Evolutionary conservation across 345 rosid species (phyloP).

Genomic region (Excoecaria agallocha): DNA sequence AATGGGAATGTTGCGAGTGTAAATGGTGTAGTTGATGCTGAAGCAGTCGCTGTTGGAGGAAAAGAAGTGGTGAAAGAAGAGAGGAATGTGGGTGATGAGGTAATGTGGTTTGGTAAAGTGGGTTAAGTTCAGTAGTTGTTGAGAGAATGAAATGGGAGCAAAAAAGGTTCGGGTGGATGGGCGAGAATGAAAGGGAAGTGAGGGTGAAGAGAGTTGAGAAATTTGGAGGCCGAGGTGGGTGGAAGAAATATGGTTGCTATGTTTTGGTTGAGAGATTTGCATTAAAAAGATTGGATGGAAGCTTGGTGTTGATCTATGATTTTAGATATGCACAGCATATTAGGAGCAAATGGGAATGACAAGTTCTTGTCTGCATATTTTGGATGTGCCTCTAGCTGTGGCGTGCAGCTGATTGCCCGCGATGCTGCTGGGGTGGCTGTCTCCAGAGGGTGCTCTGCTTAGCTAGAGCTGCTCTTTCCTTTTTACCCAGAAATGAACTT

Average conservation of each 20-base stretch:
- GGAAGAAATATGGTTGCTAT: slow-evolving; percentile 24
- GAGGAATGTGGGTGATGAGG: background rate
- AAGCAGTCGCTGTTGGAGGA: slow-evolving; percentile 7
- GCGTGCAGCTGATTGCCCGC: too few relatives aligned
- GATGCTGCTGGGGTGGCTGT: too few relatives aligned
- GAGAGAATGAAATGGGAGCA: slow-evolving; percentile 25
- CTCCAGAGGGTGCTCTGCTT: too few relatives aligned
- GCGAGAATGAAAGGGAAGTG: slow-evolving; percentile 1
- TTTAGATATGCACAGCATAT: slow-evolving; percentile 13
- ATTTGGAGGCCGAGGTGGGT: background rate
- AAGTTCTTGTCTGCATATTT: too few relatives aligned
- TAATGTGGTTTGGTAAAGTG: slow-evolving; percentile 17
- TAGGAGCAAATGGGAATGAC: slow-evolving; percentile 15
- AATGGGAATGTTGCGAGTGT: background rate
- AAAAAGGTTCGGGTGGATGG: slow-evolving; percentile 10
- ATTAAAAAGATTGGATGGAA: slow-evolving; percentile 22
- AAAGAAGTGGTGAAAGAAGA: background rate
- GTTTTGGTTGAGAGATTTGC: slow-evolving; percentile 24
- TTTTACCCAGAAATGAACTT: too few relatives aligned
- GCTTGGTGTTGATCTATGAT: slow-evolving; percentile 2
- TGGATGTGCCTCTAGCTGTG: too few relatives aligned
- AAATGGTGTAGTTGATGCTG: slow-evolving; percentile 2
- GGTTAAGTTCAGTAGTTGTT: slow-evolving; percentile 7
- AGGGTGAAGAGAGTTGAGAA: slow-evolving; percentile 6
- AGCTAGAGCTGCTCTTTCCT: too few relatives aligned